A percentile compares a stretch with the other conserved stretches of the same genome.
These are phyloP conservation scores for Scolecobasidium constrictum DNA, from an alignment of 2,329 filamentous ascomycete genomes.

Conservation along the genomic window DNA sequence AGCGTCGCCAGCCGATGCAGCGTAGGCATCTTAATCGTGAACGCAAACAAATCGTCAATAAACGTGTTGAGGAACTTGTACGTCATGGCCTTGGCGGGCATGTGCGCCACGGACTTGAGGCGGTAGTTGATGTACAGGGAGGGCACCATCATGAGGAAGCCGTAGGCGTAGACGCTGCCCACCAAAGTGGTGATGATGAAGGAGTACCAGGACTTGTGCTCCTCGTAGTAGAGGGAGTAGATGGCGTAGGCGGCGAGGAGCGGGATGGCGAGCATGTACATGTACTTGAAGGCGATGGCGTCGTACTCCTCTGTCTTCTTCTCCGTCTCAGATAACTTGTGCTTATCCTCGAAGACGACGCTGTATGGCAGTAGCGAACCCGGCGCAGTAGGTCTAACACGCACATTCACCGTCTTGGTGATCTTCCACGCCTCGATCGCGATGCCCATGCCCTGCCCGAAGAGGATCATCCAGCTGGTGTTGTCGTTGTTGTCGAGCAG, in stretches of 20 bases:
- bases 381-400: slow-evolving; percentile 57
- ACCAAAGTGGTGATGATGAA: slow-evolving; percentile 93
- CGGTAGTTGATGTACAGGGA: slow-evolving; percentile 98
- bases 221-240: slow-evolving; percentile 87
- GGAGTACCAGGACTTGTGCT: slow-evolving; percentile 96
- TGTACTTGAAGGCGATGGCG: slow-evolving; percentile 92
- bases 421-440: slow-evolving; percentile 84
- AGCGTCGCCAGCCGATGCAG: slow-evolving; percentile 87
- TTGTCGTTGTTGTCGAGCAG: slow-evolving; percentile 94
- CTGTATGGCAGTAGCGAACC: slow-evolving; percentile 68
- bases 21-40: slow-evolving; percentile 98
- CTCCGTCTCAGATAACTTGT: slow-evolving; percentile 88
- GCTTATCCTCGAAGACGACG: slow-evolving; percentile 88
- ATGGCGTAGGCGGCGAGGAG: slow-evolving; percentile 78
- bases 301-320: slow-evolving; percentile 98
- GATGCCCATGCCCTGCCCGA: slow-evolving; percentile 79
- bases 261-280: slow-evolving; percentile 86
- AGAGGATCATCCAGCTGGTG: slow-evolving; percentile 98
- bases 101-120: slow-evolving; percentile 81
- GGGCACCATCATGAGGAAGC: slow-evolving; percentile 98
- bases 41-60: slow-evolving; percentile 96
- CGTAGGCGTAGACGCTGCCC: slow-evolving; percentile 92
- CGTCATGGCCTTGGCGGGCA: slow-evolving; percentile 92
- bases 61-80: slow-evolving; percentile 99
- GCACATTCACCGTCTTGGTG: slow-evolving; percentile 87